phyloP scores from a whole-genome alignment of 2,329 filamentous ascomycete species.

The Apiospora hydei region DNA sequence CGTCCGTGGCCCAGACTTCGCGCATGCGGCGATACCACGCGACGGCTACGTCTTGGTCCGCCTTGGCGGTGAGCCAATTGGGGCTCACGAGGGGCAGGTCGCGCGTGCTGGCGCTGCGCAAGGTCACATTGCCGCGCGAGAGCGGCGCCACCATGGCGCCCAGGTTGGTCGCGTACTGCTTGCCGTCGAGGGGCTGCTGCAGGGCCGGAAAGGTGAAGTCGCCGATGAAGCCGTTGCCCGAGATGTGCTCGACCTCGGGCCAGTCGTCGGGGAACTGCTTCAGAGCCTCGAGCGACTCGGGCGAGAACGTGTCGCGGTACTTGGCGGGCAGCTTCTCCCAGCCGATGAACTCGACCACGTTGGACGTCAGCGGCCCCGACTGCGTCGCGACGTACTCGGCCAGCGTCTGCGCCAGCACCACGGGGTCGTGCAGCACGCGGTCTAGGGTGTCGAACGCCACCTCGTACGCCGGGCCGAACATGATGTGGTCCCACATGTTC shows the following conservation, averaged over 20 bases:
- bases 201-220: constrained; percentile 28
- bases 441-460: constrained; percentile 43
- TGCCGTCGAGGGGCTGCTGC: constrained; percentile 27
- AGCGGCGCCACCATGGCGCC: constrained; percentile 44
- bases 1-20: constrained; percentile 34
- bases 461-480: constrained; percentile 34
- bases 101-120: constrained; percentile 40
- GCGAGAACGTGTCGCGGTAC: constrained; percentile 30
- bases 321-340: constrained; percentile 41
- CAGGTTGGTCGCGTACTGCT: constrained; percentile 41
- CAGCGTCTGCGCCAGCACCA: constrained; percentile 35
- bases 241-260: constrained; percentile 30
- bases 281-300: constrained; percentile 47
- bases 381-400: constrained; percentile 44
- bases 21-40: constrained; percentile 47
- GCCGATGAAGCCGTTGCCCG: constrained; percentile 28
- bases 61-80: constrained; percentile 47
- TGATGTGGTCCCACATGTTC: constrained; percentile 30
- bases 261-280: constrained; percentile 49
- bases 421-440: constrained; percentile 34
- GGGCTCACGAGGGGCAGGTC: constrained; percentile 49
- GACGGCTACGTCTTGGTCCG: constrained; percentile 51
- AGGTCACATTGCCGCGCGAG: constrained; percentile 49
- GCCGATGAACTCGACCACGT: constrained; percentile 35
- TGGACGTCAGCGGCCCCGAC: constrained; percentile 36